phyloP scores from a whole-genome alignment of 2,329 filamentous ascomycete genomes.

The Ramularia endophylla region DNA sequence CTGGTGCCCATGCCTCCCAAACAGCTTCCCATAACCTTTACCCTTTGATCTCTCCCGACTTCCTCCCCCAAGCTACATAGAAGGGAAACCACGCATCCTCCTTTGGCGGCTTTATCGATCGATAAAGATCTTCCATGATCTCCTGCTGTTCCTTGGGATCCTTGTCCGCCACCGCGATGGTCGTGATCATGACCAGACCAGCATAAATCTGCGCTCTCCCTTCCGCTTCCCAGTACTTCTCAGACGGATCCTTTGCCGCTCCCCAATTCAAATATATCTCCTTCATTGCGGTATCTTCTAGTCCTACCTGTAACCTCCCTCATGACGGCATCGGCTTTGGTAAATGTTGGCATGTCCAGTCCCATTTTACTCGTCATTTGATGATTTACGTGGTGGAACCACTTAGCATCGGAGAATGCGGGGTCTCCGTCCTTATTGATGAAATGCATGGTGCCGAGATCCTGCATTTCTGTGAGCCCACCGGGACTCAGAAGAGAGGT shows the following conservation, averaged over 20 bases:
- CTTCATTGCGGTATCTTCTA: not conserved
- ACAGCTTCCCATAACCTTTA: too few species aligned
- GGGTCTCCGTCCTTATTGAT: not conserved
- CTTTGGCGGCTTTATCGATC: not conserved
- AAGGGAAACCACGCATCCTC: not conserved
- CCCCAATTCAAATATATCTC: not conserved
- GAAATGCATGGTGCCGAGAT: conserved; percentile 8
- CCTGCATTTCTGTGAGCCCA: conserved; percentile 10
- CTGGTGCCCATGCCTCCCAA: too few species aligned
- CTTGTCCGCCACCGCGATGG: not conserved
- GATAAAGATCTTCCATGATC: not conserved
- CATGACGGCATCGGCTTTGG: not conserved
- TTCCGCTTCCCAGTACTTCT: not conserved
- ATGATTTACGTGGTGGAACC: not conserved
- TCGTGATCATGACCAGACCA: not conserved
- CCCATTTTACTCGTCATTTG: not conserved
- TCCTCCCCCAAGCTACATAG: conserved; percentile 1
- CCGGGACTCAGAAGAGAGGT: conserved; percentile 5
- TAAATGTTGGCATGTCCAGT: not conserved
- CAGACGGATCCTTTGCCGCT: not conserved
- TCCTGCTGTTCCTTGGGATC: not conserved
- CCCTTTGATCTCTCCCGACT: conserved; percentile 5
- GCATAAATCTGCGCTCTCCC: not conserved
- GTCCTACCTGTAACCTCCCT: too few species aligned
- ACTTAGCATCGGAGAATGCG: conserved; percentile 4